Evolutionary conservation across 2,329 filamentous ascomycete species (phyloP).

Genomic region (Neofusicoccum cordaticola): DNA sequence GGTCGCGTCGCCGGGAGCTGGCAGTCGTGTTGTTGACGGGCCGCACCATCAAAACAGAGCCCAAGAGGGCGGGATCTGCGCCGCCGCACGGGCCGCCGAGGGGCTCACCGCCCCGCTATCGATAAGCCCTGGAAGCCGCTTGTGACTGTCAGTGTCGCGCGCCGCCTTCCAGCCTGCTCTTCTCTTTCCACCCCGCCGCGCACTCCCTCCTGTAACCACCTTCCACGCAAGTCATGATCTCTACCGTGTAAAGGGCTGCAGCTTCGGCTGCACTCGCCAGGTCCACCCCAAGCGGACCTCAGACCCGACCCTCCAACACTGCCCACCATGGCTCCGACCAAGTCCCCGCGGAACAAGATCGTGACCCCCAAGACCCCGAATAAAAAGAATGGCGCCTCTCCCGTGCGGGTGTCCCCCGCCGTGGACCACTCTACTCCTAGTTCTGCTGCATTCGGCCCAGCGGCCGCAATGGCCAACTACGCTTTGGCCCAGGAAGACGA

Average conservation of each 20-base stretch:
- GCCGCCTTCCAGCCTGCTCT: background rate
- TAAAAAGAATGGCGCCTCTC: conserved; percentile 24
- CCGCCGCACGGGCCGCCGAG: too few species aligned
- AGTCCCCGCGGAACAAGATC: conserved; percentile 43
- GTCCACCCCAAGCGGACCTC: conserved; percentile 31
- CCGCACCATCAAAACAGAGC: background rate
- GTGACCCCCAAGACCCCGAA: conserved; percentile 32
- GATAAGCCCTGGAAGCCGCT: background rate
- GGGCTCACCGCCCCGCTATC: conserved; percentile 10
- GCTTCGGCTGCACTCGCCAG: conserved; percentile 47
- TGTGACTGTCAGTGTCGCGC: background rate
- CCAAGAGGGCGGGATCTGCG: background rate
- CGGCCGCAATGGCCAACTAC: conserved; percentile 59
- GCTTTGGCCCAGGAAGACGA: conserved; percentile 85
- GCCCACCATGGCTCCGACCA: conserved; percentile 47
- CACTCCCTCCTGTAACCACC: background rate
- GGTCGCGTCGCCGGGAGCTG: background rate
- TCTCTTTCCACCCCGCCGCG: background rate
- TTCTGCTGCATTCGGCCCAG: conserved; percentile 18
- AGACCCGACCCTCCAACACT: conserved; percentile 30
- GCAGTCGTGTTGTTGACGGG: background rate
- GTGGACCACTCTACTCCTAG: conserved; percentile 25
- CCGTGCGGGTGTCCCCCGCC: conserved; percentile 20
- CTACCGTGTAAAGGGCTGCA: conserved; percentile 43
- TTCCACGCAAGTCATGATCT: conserved; percentile 17